Conservation (phyloP, 139 green algal genomes). For the Desmodesmus armatus region DNA sequence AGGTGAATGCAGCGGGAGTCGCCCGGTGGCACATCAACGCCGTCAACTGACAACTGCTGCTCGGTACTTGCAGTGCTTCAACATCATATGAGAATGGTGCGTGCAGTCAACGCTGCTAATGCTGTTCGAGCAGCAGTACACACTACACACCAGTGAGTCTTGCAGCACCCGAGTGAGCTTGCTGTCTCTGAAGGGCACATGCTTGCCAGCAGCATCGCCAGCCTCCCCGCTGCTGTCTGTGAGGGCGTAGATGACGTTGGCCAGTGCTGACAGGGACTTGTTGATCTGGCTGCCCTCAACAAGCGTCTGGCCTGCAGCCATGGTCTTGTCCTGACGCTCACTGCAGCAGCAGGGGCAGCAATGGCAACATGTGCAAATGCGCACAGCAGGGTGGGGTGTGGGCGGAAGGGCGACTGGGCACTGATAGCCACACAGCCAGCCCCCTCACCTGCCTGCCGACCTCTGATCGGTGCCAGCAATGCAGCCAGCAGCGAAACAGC, state of each 20-base stretch:
- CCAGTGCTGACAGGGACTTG: slow-evolving; percentile 78
- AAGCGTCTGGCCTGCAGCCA: slow-evolving; percentile 63
- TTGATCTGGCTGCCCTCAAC: slow-evolving; percentile 88
- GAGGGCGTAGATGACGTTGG: slow-evolving; percentile 85
- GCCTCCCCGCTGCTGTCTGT: slow-evolving; percentile 57
- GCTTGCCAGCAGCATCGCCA: slow-evolving; percentile 4
- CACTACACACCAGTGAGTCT: slow-evolving; percentile 73
- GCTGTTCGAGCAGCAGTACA: no score
- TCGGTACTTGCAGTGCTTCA: no score
- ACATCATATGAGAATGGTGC: no score
- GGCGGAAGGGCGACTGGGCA: neutral
- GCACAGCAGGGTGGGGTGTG: neutral
- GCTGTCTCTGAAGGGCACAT: slow-evolving; percentile 82
- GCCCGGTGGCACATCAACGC: no score
- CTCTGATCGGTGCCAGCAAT: neutral
- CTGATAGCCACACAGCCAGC: neutral
- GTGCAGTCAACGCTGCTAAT: no score
- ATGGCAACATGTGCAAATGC: neutral
- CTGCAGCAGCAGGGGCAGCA: slow-evolving; percentile 43
- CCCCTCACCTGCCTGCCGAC: neutral
- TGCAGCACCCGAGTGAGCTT: slow-evolving; percentile 84
- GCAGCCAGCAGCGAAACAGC: no score
- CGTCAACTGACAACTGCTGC: no score
- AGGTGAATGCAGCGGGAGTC: no score
- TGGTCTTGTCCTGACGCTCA: slow-evolving; percentile 77